Conservation (phyloP, 768 basidiomycete genomes). For the Porphyrellus cyaneotinctus region DNA sequence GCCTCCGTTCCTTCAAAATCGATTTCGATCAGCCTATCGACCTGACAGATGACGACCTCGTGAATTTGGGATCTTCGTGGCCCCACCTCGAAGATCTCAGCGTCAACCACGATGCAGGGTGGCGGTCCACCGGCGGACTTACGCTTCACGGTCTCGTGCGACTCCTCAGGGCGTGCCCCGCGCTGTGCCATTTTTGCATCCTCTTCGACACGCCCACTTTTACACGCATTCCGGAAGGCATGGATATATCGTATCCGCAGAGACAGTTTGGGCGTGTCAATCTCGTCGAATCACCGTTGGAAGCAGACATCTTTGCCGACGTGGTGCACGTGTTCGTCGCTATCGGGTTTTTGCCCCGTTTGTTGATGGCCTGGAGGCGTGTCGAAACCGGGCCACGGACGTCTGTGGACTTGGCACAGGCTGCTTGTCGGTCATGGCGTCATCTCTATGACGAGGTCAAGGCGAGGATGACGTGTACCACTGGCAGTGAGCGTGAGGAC, state of each 20-base stretch:
- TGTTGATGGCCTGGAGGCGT: neutral
- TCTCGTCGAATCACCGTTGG: constrained; percentile 1
- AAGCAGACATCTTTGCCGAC: neutral
- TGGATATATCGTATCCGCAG: neutral
- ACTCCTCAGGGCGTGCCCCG: neutral
- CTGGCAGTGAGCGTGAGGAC: neutral
- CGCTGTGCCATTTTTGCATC: neutral
- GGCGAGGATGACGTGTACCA: neutral
- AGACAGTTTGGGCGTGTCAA: neutral
- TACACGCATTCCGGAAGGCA: neutral
- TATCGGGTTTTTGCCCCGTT: neutral
- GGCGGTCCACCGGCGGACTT: neutral
- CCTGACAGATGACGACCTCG: constrained; percentile 1
- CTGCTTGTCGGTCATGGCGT: neutral
- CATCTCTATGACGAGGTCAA: neutral
- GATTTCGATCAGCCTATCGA: neutral
- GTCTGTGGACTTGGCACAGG: neutral
- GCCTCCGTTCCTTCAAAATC: neutral
- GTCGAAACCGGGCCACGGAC: neutral
- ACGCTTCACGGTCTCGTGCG: neutral
- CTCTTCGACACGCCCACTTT: constrained; percentile 2
- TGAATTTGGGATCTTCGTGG: neutral
- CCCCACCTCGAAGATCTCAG: neutral
- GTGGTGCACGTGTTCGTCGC: constrained; percentile 4
- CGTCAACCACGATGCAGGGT: constrained; percentile 1